Evolutionary conservation across 176 grass and related monocot genomes (phyloP), one percentile per base, ranked within the genome.

Genomic region (Poa annua): DNA sequence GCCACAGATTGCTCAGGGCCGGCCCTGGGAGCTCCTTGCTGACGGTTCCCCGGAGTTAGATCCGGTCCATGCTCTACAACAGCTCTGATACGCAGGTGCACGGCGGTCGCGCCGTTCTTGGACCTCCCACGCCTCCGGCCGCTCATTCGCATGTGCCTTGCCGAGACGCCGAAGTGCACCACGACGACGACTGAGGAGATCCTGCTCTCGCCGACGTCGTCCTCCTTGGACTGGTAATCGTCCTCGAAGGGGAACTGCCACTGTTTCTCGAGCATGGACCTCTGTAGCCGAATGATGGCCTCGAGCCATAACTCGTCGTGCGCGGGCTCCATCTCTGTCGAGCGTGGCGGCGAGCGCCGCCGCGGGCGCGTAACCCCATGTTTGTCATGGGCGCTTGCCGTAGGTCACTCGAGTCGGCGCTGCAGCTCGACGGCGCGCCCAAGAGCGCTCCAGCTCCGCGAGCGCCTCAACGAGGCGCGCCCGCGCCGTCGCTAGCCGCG

Each of bases 251-350:
- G 93, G 50, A 99, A 93, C 78, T 94, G 52, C 93, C 91, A 94
- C 90, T 99, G 96, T 80, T 99, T 99, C 88, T 99, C 93, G 53
- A 99, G 91, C 83, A 99, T 88, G 55, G 93, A 99, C 49, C 94
- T 90, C 86, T 96, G 89, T 36, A 99, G 84, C 57, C 92, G 87
- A 33, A 96, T 70, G 56, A 96, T 87, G 83, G 85, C 85, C 81
- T 98, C 92, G 48, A 95, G 91, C 29, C 89, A 90, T 22, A 83
- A 77, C 91, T 90, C 88, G 32, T 80, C 44, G 41, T 14, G 3
- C 47, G 62, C 71, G 2, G 4, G 26, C 5, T 11, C 9, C 24
- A 11, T 29, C 6, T 36, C n/a, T 14, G 75, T 13, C 0, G 51
- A 67, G 1, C 52, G 42, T 9, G 19, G 56, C 20, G 61, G 56